Percentiles rank a stretch among this genome's conserved stretches.
Conservation (phyloP, 176 grass and related monocot species). For the Rhipidocladum racemiflorum region DNA sequence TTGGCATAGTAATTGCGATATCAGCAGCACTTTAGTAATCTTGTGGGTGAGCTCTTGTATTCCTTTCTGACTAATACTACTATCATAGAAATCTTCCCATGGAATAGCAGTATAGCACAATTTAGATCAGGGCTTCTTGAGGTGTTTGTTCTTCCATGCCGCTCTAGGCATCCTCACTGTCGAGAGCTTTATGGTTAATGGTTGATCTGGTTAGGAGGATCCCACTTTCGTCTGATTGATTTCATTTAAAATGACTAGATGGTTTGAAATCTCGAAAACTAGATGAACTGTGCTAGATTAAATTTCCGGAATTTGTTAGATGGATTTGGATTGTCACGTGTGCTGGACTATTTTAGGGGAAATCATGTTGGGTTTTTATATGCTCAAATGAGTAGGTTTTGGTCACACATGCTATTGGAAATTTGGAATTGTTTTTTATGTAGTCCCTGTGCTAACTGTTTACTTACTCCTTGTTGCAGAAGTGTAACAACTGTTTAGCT, state of each 20-base stretch:
- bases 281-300: background rate
- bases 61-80: background rate
- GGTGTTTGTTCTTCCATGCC: background rate
- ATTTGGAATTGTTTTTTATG: background rate
- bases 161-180: background rate
- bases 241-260: background rate
- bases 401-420: background rate
- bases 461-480: slow-evolving; percentile 20
- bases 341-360: background rate
- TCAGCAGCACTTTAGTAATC: background rate
- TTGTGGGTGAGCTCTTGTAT: background rate
- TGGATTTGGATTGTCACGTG: background rate
- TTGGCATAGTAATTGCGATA: background rate
- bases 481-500: background rate
- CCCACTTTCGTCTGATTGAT: background rate
- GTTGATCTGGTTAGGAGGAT: background rate
- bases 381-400: background rate
- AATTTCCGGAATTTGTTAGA: background rate
- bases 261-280: background rate
- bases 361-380: background rate
- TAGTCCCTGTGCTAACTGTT: background rate
- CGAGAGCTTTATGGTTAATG: too few relatives aligned
- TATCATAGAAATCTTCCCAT: background rate
- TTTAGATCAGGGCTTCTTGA: background rate
- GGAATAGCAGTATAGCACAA: background rate